phyloP scores from a whole-genome alignment of 2,329 filamentous ascomycete genomes.

The Xylariaceae sp. region DNA sequence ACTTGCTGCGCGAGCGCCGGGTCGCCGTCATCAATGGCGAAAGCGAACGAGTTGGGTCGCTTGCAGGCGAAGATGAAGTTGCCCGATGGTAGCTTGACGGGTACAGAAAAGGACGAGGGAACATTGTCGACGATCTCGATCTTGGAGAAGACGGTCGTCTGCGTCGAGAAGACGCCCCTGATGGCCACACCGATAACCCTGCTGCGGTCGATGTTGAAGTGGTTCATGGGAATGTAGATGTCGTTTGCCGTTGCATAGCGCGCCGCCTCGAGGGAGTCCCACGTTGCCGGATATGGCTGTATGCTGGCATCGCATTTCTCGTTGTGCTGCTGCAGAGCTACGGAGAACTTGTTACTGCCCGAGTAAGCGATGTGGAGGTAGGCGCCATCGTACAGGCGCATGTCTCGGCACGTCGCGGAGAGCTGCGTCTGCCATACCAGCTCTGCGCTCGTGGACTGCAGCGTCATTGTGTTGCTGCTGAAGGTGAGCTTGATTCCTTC shows the following conservation, averaged over 20 bases:
- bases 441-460: conserved; percentile 56
- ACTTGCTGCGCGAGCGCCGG: conserved; percentile 55
- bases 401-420: conserved; percentile 49
- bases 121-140: conserved; percentile 56
- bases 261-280: conserved; percentile 60
- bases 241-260: conserved; percentile 51
- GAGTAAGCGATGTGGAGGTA: conserved; percentile 62
- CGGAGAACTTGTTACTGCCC: conserved; percentile 57
- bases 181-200: conserved; percentile 55
- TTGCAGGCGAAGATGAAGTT: conserved; percentile 59
- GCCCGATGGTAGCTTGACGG: conserved; percentile 56
- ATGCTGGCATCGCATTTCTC: conserved; percentile 49
- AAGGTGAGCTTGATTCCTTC: conserved; percentile 49
- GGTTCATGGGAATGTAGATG: conserved; percentile 62
- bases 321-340: conserved; percentile 64
- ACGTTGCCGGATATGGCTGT: conserved; percentile 60
- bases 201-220: conserved; percentile 58
- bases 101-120: conserved; percentile 47
- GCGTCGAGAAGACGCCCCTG: conserved; percentile 56
- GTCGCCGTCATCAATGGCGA: conserved; percentile 65
- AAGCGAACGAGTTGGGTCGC: conserved; percentile 64
- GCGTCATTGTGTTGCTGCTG: conserved; percentile 46
- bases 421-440: conserved; percentile 58
- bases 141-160: conserved; percentile 46
- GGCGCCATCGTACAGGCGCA: conserved; percentile 48